These are phyloP conservation scores for Imleria badia DNA, from an alignment of 768 basidiomycete genomes.

Conservation along the genomic window DNA sequence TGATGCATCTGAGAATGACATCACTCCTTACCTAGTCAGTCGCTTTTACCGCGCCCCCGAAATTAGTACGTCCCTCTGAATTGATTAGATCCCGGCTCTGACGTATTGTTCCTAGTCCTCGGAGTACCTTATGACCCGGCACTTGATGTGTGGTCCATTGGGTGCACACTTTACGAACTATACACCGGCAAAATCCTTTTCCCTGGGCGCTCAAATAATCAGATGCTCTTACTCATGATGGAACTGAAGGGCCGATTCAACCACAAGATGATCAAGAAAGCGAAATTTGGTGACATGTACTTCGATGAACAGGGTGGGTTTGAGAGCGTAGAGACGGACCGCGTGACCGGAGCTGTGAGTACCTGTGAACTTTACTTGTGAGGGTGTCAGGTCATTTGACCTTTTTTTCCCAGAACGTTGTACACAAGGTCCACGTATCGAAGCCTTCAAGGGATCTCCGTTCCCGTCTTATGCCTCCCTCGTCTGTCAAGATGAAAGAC, in stretches of 20 bases:
- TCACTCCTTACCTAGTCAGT: constrained; percentile 97
- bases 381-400: constrained; percentile 20
- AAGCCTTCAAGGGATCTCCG: constrained; percentile 83
- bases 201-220: constrained; percentile 95
- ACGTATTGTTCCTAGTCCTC: constrained; percentile 58
- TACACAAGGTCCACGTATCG: constrained; percentile 78
- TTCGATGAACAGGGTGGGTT: constrained; percentile 94
- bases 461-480: constrained; percentile 76
- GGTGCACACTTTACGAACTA: constrained; percentile 94
- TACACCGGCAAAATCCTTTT: constrained; percentile 98
- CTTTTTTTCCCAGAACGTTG: constrained; percentile 58
- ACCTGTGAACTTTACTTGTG: constrained; percentile 3
- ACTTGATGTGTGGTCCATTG: constrained; percentile 95
- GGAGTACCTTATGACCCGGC: constrained; percentile 94
- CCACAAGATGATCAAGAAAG: constrained; percentile 90
- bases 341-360: constrained; percentile 80
- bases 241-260: constrained; percentile 95
- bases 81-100: constrained; percentile 9
- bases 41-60: constrained; percentile 98
- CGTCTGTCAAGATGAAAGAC: constrained; percentile 77
- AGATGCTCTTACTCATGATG: constrained; percentile 98
- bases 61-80: constrained; percentile 68
- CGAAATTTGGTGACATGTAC: constrained; percentile 87
- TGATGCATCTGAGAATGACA: constrained; percentile 92
- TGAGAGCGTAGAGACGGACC: constrained; percentile 78